phyloP scores from a whole-genome alignment of 345 rosid genomes.

The Microthlaspi erraticum region DNA sequence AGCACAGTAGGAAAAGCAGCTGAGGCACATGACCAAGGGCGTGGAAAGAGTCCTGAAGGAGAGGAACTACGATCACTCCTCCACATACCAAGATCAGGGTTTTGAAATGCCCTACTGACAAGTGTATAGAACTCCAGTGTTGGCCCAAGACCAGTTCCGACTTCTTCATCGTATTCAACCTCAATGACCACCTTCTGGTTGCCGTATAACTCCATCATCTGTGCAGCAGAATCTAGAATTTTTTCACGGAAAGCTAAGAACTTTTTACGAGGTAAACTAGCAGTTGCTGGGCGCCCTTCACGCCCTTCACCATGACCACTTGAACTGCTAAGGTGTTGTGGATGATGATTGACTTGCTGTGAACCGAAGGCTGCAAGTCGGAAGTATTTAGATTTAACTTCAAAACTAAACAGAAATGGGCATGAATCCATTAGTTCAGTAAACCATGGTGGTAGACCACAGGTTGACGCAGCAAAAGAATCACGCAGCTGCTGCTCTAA shows the following conservation, averaged over 20 bases:
- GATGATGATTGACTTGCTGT: constrained; percentile 50
- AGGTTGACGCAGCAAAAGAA: constrained; percentile 64
- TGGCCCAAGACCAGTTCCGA: constrained; percentile 98
- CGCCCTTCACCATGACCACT: constrained; percentile 57
- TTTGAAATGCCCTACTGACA: constrained; percentile 88
- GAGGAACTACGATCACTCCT: constrained; percentile 64
- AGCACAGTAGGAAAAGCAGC: constrained; percentile 56
- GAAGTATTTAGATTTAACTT: constrained; percentile 76
- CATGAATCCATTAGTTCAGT: constrained; percentile 81
- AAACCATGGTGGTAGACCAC: constrained; percentile 90
- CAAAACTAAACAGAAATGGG: constrained; percentile 90
- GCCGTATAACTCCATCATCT: constrained; percentile 78
- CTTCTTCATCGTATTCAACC: constrained; percentile 89
- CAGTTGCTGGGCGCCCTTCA: constrained; percentile 45
- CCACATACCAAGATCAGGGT: constrained; percentile 82
- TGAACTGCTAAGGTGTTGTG: constrained; percentile 51
- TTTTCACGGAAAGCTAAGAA: constrained; percentile 73
- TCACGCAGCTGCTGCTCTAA: constrained; percentile 93
- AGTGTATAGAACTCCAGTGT: constrained; percentile 91
- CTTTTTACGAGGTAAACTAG: constrained; percentile 67
- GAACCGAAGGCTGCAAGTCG: constrained; percentile 79
- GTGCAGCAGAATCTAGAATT: constrained; percentile 76
- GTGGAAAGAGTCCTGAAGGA: constrained; percentile 77
- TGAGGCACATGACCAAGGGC: constrained; percentile 65
- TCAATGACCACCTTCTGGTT: constrained; percentile 68